Evolutionary conservation across 345 rosid species (phyloP), one percentile per base, ranked within the genome.

Genomic region (Cardamine resedifolia): DNA sequence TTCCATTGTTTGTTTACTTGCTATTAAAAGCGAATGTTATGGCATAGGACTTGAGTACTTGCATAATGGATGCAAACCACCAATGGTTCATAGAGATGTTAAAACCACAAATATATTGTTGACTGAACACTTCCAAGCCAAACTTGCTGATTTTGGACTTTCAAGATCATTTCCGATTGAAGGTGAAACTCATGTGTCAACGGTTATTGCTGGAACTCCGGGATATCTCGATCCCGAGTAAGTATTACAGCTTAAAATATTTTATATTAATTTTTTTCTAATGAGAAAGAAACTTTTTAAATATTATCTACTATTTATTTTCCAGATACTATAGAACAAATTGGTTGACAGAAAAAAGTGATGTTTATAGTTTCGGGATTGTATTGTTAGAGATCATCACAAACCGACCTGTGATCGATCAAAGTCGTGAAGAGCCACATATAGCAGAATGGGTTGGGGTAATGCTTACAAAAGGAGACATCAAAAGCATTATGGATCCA

Each of bases 61-160:
- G n/a, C n/a, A n/a, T n/a, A n/a, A n/a, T n/a, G n/a, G n/a, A n/a
- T n/a, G n/a, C n/a, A n/a, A n/a, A n/a, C n/a, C n/a, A n/a, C n/a
- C n/a, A n/a, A n/a, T n/a, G n/a, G n/a, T n/a, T n/a, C n/a, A n/a
- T n/a, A n/a, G n/a, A n/a, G n/a, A n/a, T n/a, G n/a, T n/a, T n/a
- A n/a, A n/a, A n/a, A n/a, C n/a, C n/a, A n/a, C n/a, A n/a, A n/a
- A n/a, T n/a, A n/a, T n/a, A n/a, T n/a, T n/a, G n/a, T n/a, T n/a
- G n/a, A n/a, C n/a, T n/a, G n/a, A n/a, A n/a, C n/a, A n/a, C n/a
- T n/a, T n/a, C n/a, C n/a, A n/a, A n/a, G n/a, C 10, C 14, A 87
- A 85, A 57, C 77, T 76, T 20, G 70, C 79, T 15, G 79, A 76
- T 76, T 76, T 76, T 47, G 79, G 79, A 1, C 75, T 76, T 55